phyloP scores from a whole-genome alignment of 164 flowering plant genomes.

The Litsea cubeba region DNA sequence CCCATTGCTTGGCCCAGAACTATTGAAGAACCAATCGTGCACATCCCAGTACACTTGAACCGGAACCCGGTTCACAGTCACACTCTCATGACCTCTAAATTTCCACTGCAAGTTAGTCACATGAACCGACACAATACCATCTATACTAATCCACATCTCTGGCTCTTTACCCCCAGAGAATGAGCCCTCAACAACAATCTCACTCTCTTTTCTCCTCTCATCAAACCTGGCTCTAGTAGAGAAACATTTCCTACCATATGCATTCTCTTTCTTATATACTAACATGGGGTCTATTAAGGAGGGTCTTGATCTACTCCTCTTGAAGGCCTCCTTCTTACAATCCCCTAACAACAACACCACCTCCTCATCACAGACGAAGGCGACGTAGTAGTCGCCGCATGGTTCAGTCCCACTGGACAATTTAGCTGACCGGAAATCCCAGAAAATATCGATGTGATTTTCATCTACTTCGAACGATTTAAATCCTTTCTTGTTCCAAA shows the following conservation, averaged over 20 bases:
- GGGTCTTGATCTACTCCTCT: slow-evolving; percentile 67
- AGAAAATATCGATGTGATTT: slow-evolving; percentile 48
- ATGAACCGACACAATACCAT: slow-evolving; percentile 46
- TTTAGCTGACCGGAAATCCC: slow-evolving; percentile 84
- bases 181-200: slow-evolving; percentile 74
- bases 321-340: slow-evolving; percentile 72
- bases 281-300: slow-evolving; percentile 55
- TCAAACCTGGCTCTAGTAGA: slow-evolving; percentile 69
- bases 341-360: slow-evolving; percentile 81
- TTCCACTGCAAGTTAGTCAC: slow-evolving; percentile 59
- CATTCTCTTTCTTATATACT: slow-evolving; percentile 64
- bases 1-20: slow-evolving; percentile 39
- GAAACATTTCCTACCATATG: slow-evolving; percentile 69
- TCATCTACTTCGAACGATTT: slow-evolving; percentile 70
- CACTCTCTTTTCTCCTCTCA: slow-evolving; percentile 49
- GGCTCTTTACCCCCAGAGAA: slow-evolving; percentile 53
- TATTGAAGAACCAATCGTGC: slow-evolving; percentile 60
- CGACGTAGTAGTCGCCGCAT: slow-evolving; percentile 58
- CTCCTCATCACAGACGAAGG: slow-evolving; percentile 69
- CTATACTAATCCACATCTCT: slow-evolving; percentile 72
- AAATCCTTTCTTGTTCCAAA: slow-evolving; percentile 87
- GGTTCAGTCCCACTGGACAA: slow-evolving; percentile 72
- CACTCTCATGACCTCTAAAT: slow-evolving; percentile 63
- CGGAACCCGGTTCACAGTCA: slow-evolving; percentile 32
- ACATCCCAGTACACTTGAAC: slow-evolving; percentile 72